Evolutionary conservation across 1,284 basidiomycete genomes (phyloP).

Genomic region (Uromyces viciae-fabae): DNA sequence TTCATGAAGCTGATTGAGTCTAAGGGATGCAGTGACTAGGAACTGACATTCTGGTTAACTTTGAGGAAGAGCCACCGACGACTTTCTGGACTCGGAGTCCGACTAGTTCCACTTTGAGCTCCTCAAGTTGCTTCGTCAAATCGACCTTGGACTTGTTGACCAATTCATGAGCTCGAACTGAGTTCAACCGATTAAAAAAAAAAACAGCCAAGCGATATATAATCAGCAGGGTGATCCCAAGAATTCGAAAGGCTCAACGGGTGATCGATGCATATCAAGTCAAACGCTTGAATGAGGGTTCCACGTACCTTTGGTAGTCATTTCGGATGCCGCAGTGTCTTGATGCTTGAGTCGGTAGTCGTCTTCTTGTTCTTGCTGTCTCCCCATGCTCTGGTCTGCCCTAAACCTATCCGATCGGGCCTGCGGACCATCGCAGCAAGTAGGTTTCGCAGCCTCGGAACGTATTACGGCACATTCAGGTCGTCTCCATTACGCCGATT

Average conservation of each 20-base stretch:
- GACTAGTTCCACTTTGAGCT: constrained; percentile 94
- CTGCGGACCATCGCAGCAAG: background rate
- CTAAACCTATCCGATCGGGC: constrained; percentile 8
- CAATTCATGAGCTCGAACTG: constrained; percentile 55
- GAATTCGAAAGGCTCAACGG: too few relatives aligned
- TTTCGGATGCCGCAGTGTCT: constrained; percentile 17
- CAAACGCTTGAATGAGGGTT: background rate
- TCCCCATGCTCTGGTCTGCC: background rate
- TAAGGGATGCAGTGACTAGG: constrained; percentile 24
- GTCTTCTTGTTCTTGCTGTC: too few relatives aligned
- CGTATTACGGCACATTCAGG: too few relatives aligned
- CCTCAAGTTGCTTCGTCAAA: constrained; percentile 87
- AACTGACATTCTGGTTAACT: constrained; percentile 94
- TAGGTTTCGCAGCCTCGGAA: too few relatives aligned
- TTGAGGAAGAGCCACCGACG: constrained; percentile 88
- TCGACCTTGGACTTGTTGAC: constrained; percentile 85
- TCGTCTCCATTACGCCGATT: too few relatives aligned
- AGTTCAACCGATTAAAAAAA: background rate
- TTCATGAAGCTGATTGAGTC: background rate
- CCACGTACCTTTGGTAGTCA: constrained; percentile 25
- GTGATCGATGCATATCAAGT: background rate
- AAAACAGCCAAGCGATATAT: too few relatives aligned
- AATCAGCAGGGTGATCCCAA: too few relatives aligned
- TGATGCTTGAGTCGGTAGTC: background rate
- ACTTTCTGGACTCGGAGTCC: constrained; percentile 89